phyloP scores from a whole-genome alignment of 768 basidiomycete genomes.

The Mycena polygramma region DNA sequence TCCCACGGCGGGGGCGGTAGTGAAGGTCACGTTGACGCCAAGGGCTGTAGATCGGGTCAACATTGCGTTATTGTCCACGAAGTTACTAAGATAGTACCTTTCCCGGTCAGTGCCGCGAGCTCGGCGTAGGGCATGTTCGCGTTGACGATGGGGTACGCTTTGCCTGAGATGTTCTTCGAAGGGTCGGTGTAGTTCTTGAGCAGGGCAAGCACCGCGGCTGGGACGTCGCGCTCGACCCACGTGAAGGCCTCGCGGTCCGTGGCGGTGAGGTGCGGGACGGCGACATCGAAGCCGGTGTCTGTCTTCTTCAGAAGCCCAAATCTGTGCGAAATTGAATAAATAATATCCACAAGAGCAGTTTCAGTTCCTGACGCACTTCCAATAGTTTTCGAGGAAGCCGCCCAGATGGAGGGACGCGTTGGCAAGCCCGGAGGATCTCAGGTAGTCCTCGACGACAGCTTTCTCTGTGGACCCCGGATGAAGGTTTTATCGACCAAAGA shows the following conservation, averaged over 20 bases:
- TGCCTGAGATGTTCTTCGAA: neutral
- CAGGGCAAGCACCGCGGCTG: conserved; percentile 1
- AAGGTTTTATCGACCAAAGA: neutral
- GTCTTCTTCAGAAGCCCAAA: neutral
- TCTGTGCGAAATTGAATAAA: too few relatives aligned
- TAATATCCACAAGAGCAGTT: too few relatives aligned
- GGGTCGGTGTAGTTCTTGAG: conserved; percentile 9
- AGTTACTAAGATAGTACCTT: neutral
- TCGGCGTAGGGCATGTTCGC: neutral
- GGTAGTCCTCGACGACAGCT: neutral
- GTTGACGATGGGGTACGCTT: conserved; percentile 15
- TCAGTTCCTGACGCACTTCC: neutral
- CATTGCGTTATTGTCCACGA: neutral
- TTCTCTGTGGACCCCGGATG: neutral
- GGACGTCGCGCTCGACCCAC: conserved; percentile 8
- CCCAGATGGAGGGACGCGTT: neutral
- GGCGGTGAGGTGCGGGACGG: neutral
- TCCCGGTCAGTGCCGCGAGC: neutral
- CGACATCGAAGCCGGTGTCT: neutral
- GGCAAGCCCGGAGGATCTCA: neutral
- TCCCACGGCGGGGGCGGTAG: neutral
- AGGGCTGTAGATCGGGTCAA: neutral
- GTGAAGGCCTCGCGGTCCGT: neutral
- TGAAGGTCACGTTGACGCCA: neutral
- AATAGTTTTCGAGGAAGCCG: neutral